Conservation (phyloP, 768 basidiomycete species). For the Punctularia strigosozonata region DNA sequence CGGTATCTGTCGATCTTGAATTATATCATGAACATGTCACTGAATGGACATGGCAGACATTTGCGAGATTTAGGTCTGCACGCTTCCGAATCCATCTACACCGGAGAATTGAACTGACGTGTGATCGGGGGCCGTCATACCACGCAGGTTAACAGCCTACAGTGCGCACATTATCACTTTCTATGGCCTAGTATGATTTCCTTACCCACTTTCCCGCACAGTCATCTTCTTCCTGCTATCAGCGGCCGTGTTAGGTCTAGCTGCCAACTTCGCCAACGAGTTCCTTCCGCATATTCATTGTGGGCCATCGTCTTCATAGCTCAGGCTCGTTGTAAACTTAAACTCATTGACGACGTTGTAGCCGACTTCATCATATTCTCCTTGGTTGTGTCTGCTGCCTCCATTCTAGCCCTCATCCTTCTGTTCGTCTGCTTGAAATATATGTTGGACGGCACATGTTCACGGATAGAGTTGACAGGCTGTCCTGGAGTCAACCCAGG, state of each 20-base stretch:
- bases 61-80: too few species aligned
- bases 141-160: slow-evolving; percentile 41
- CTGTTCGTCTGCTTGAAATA: slow-evolving; percentile 27
- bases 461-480: slow-evolving; percentile 21
- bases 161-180: slow-evolving; percentile 16
- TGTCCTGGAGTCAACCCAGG: slow-evolving; percentile 61
- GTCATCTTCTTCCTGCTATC: slow-evolving; percentile 26
- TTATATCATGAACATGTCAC: too few species aligned
- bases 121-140: too few species aligned
- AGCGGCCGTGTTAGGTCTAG: slow-evolving; percentile 52
- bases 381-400: slow-evolving; percentile 50
- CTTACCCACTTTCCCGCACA: too few species aligned
- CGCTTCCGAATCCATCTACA: too few species aligned
- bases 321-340: slow-evolving; percentile 1
- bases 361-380: slow-evolving; percentile 65
- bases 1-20: too few species aligned
- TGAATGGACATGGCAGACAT: too few species aligned
- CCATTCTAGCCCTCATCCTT: slow-evolving; percentile 50
- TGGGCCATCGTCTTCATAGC: slow-evolving; percentile 21
- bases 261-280: slow-evolving; percentile 51
- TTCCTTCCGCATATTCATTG: slow-evolving; percentile 59
- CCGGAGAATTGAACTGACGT: too few species aligned
- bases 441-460: slow-evolving; percentile 3
- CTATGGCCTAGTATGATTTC: slow-evolving; percentile 14
- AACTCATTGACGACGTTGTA: slow-evolving; percentile 14